These are phyloP conservation scores for Rhodotorula toruloides DNA, from an alignment of 768 basidiomycete genomes.

Conservation along the genomic window DNA sequence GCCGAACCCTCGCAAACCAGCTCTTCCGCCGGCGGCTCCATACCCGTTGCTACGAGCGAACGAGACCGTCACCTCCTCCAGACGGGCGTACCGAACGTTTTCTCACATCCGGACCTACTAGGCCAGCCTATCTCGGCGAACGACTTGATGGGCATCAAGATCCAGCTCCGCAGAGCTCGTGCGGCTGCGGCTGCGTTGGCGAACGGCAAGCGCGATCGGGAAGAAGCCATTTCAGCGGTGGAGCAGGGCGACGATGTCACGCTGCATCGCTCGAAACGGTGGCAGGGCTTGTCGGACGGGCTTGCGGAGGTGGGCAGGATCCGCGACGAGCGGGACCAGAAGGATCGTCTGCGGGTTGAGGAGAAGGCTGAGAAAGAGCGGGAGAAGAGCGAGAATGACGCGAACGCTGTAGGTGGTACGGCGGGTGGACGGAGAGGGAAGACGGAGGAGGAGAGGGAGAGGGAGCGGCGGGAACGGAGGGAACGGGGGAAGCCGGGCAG, in stretches of 20 bases:
- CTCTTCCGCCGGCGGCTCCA: background rate
- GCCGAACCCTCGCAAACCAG: slow-evolving; percentile 6
- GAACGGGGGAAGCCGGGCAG: slow-evolving; percentile 24
- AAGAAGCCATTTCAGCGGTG: background rate
- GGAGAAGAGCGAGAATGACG: background rate
- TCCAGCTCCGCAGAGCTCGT: background rate
- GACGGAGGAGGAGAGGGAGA: slow-evolving; percentile 25
- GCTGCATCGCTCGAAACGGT: background rate
- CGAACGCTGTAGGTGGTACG: background rate
- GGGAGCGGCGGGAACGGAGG: slow-evolving; percentile 27
- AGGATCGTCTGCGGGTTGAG: slow-evolving; percentile 8
- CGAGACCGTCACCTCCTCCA: slow-evolving; percentile 18
- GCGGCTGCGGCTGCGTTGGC: background rate
- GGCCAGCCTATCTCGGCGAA: background rate
- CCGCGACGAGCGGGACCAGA: slow-evolving; percentile 6
- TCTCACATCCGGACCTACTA: slow-evolving; percentile 4
- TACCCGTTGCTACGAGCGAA: background rate
- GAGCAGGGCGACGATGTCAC: background rate
- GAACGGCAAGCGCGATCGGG: background rate
- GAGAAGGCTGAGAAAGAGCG: slow-evolving; percentile 18
- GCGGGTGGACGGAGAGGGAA: background rate
- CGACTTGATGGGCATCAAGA: slow-evolving; percentile 16
- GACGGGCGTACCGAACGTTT: slow-evolving; percentile 23
- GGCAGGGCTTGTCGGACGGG: background rate
- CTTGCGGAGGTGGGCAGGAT: slow-evolving; percentile 9